Conservation (phyloP, 768 basidiomycete species). For the Cantharellus anzutake region DNA sequence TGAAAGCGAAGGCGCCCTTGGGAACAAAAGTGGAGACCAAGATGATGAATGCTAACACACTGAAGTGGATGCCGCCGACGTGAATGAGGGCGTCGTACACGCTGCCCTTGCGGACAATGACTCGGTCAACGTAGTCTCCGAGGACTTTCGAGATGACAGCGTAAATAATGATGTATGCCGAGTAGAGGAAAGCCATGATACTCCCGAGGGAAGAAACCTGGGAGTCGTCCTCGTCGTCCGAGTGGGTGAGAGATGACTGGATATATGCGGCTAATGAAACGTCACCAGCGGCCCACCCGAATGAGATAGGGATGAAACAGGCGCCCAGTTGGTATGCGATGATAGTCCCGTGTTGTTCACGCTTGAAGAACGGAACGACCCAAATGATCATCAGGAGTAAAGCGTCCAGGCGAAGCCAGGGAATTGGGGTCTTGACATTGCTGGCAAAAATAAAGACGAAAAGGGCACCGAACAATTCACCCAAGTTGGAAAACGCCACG, state of each 20-base stretch:
- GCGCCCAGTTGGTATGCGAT: background rate
- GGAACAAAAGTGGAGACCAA: constrained; percentile 13
- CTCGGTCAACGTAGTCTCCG: constrained; percentile 15
- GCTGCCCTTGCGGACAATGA: constrained; percentile 7
- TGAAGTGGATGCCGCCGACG: constrained; percentile 12
- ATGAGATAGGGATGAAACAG: background rate
- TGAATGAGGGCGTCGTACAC: constrained; percentile 9
- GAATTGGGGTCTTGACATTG: too few species aligned
- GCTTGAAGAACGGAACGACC: too few species aligned
- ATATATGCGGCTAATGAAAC: background rate
- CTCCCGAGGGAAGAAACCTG: background rate
- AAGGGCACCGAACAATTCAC: too few species aligned
- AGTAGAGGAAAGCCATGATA: background rate
- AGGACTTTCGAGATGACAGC: constrained; percentile 14
- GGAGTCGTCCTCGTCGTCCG: background rate
- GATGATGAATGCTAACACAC: constrained; percentile 13
- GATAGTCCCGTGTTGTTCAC: too few species aligned
- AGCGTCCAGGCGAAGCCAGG: too few species aligned
- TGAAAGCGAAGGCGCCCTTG: constrained; percentile 13
- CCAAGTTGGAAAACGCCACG: too few species aligned
- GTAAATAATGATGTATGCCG: constrained; percentile 11
- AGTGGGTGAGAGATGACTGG: background rate
- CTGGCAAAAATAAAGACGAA: too few species aligned
- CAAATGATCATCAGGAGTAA: too few species aligned
- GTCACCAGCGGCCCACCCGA: background rate